Evolutionary conservation across 2,329 filamentous ascomycete genomes (phyloP).

Genomic region (Hypoxylon sp.): DNA sequence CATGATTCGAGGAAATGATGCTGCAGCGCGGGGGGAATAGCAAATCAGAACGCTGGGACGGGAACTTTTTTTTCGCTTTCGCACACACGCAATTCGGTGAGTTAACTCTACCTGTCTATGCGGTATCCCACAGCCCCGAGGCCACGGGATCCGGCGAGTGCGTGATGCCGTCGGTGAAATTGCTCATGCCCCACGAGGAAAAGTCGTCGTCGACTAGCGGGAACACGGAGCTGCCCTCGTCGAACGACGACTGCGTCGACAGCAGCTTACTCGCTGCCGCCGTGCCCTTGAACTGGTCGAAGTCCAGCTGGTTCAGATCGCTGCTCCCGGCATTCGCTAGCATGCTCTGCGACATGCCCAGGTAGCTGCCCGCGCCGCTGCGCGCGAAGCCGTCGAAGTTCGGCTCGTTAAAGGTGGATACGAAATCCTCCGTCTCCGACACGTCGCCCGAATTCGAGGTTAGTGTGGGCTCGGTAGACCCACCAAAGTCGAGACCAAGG

Average conservation of each 20-base stretch:
- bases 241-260: conserved; percentile 56
- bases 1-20: conserved; percentile 29
- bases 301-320: conserved; percentile 66
- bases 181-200: conserved; percentile 57
- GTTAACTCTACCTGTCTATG: conserved; percentile 5
- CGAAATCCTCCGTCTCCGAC: conserved; percentile 74
- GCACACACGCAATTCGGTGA: neutral
- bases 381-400: conserved; percentile 62
- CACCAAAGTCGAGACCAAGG: conserved; percentile 63
- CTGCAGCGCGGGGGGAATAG: conserved; percentile 17
- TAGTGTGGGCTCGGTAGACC: conserved; percentile 64
- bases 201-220: conserved; percentile 62
- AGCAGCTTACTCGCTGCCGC: conserved; percentile 62
- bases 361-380: conserved; percentile 61
- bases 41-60: neutral
- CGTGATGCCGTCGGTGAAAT: conserved; percentile 55
- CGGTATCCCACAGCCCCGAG: conserved; percentile 50
- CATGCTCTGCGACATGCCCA: conserved; percentile 61
- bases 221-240: conserved; percentile 58
- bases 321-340: conserved; percentile 54
- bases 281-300: conserved; percentile 68
- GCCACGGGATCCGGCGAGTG: conserved; percentile 54
- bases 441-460: conserved; percentile 76
- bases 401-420: conserved; percentile 58
- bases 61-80: neutral